A percentile compares a stretch with the other conserved stretches of the same genome.
Evolutionary conservation across 1,284 basidiomycete genomes (phyloP).

Genomic region (Pisolithus thermaeus): DNA sequence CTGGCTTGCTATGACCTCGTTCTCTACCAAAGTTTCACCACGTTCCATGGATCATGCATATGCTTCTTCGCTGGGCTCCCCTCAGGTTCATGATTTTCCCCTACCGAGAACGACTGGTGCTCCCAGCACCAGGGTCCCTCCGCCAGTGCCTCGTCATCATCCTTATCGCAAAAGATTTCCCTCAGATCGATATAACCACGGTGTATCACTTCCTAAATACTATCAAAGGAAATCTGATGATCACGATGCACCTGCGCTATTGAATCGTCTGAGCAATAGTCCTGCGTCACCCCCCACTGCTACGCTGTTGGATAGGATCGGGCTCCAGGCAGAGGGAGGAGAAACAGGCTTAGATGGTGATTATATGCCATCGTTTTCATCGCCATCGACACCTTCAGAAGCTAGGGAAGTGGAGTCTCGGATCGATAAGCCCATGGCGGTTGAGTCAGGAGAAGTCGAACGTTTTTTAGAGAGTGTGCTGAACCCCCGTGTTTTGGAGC

Average conservation of each 20-base stretch:
- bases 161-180: not conserved
- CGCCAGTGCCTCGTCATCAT: not conserved
- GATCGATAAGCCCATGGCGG: slow-evolving; percentile 12
- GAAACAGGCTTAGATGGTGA: slow-evolving; percentile 5
- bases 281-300: slow-evolving; percentile 7
- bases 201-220: not conserved
- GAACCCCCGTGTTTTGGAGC: slow-evolving; percentile 2
- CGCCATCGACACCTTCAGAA: not conserved
- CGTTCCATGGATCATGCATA: not conserved
- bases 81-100: not conserved
- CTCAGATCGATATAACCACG: not conserved
- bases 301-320: slow-evolving; percentile 20
- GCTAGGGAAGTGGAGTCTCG: slow-evolving; percentile 6
- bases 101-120: not conserved
- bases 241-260: not conserved
- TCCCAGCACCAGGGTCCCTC: not conserved
- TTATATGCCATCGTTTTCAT: not conserved
- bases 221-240: not conserved
- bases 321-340: slow-evolving; percentile 6
- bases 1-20: not conserved
- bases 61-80: not conserved
- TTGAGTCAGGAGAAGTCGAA: slow-evolving; percentile 22
- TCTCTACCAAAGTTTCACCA: not conserved
- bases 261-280: slow-evolving; percentile 13
- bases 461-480: slow-evolving; percentile 23